A percentile compares a stretch with the other conserved stretches of the same genome.
These are phyloP conservation scores for Apiotrichum sp. DNA, from an alignment of 1,284 basidiomycete genomes.

Conservation along the genomic window DNA sequence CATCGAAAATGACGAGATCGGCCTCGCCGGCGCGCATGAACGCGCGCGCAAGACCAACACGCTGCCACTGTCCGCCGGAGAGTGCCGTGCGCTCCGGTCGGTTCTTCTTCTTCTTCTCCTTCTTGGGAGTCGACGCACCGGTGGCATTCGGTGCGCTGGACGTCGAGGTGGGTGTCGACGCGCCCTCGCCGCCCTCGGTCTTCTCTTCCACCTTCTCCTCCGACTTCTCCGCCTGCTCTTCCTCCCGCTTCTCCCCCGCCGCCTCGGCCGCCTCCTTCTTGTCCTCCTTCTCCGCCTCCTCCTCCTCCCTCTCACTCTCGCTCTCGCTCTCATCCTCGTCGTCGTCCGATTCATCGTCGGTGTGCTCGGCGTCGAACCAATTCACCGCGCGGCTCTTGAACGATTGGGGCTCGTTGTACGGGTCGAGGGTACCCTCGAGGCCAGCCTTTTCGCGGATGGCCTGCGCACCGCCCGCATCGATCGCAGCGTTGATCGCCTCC, in stretches of 20 bases:
- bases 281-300: not conserved
- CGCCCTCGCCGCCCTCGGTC: not conserved
- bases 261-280: not conserved
- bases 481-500: constrained; percentile 56
- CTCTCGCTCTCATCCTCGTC: constrained; percentile 4
- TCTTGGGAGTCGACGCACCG: not conserved
- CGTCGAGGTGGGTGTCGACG: not conserved
- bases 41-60: constrained; percentile 72
- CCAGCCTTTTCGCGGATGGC: constrained; percentile 22
- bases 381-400: not conserved
- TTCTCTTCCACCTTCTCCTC: not conserved
- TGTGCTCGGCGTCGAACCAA: not conserved
- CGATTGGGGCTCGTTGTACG: constrained; percentile 6
- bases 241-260: not conserved
- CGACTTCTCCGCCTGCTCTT: not conserved
- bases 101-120: not conserved
- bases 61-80: constrained; percentile 62
- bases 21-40: constrained; percentile 76
- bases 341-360: not conserved
- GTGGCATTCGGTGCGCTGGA: not conserved
- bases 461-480: constrained; percentile 63
- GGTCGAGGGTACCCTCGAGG: constrained; percentile 7
- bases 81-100: not conserved
- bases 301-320: not conserved
- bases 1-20: constrained; percentile 69